These are phyloP conservation scores for Cnidoscolus chayamansa DNA, from an alignment of 441 rosid species.

Conservation along the genomic window DNA sequence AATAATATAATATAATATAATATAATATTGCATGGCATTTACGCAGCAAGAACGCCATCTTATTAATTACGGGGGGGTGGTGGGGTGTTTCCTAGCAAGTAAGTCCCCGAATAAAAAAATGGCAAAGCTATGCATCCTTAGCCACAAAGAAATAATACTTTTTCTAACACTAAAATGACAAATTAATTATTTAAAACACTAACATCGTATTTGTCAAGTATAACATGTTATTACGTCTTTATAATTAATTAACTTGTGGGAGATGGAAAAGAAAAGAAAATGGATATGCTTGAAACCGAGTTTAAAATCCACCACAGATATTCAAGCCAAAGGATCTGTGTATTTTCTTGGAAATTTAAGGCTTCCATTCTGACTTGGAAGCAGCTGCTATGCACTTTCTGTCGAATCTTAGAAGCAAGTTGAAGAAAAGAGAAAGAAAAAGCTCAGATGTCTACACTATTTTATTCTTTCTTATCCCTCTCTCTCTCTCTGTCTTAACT, in stretches of 20 bases:
- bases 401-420: constrained; percentile 29
- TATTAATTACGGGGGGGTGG: too few relatives aligned
- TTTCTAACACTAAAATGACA: too few relatives aligned
- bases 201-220: too few relatives aligned
- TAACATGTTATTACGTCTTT: too few relatives aligned
- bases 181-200: too few relatives aligned
- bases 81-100: neutral
- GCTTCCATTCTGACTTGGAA: constrained; percentile 14
- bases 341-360: neutral
- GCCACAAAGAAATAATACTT: neutral
- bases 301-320: neutral
- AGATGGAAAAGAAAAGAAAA: too few relatives aligned
- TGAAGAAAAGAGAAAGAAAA: constrained; percentile 17
- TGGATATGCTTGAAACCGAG: neutral
- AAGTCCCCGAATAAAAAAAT: too few relatives aligned
- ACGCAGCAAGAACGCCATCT: neutral
- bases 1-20: too few relatives aligned
- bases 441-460: constrained; percentile 6
- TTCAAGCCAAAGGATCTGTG: neutral
- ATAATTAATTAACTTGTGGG: too few relatives aligned
- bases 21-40: neutral
- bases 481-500: neutral
- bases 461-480: constrained; percentile 26
- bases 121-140: neutral
- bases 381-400: constrained; percentile 41